phyloP scores from a whole-genome alignment of 352 stramenopile genomes.

The Phytophthora crassamura region DNA sequence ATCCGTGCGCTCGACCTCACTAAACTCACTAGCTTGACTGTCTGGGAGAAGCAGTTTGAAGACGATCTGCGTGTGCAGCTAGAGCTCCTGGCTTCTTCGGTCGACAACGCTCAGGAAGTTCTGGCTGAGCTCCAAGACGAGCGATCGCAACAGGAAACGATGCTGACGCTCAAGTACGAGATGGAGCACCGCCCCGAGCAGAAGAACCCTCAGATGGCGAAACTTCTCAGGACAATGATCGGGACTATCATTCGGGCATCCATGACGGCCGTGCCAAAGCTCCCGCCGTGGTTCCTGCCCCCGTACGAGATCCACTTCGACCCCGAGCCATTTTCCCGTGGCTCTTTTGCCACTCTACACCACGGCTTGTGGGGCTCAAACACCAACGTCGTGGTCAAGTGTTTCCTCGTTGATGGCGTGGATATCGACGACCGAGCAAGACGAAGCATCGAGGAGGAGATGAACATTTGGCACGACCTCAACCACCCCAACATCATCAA shows the following conservation, averaged over 20 bases:
- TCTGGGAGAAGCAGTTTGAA: conserved; percentile 25
- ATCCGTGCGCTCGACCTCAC: conserved; percentile 12
- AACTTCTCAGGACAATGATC: conserved; percentile 14
- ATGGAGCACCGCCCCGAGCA: not conserved
- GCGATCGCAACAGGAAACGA: conserved; percentile 10
- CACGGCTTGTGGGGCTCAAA: conserved; percentile 26
- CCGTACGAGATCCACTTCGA: conserved; percentile 22
- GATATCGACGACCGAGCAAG: conserved; percentile 5
- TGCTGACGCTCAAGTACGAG: conserved; percentile 25
- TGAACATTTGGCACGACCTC: conserved; percentile 35
- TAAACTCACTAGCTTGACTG: conserved; percentile 2
- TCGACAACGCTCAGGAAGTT: not conserved
- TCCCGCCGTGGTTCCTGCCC: conserved; percentile 32
- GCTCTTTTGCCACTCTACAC: conserved; percentile 32
- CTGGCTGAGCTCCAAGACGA: conserved; percentile 7
- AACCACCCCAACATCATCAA: conserved; percentile 44
- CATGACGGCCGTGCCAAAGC: not conserved
- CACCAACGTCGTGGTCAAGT: conserved; percentile 45
- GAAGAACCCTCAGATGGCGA: not conserved
- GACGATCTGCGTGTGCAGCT: conserved; percentile 4
- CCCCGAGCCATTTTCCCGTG: conserved; percentile 18
- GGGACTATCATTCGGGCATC: conserved; percentile 24
- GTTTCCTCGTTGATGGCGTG: conserved; percentile 22
- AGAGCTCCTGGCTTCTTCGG: not conserved
- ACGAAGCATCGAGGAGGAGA: conserved; percentile 29